These are phyloP conservation scores for Trichoderma reesei DNA, from an alignment of 495 filamentous ascomycete species.

Conservation along the genomic window DNA sequence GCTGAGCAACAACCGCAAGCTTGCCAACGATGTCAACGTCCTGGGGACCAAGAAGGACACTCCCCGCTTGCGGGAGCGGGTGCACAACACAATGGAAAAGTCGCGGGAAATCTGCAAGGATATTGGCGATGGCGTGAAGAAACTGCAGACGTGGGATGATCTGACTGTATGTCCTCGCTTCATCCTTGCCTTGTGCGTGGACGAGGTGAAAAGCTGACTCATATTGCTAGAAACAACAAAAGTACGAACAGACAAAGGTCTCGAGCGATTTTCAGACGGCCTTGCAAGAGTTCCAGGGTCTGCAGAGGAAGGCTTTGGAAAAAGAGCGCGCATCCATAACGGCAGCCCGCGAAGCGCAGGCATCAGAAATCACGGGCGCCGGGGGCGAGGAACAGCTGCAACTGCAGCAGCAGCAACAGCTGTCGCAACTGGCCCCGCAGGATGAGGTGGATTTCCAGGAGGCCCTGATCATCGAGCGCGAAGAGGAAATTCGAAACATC, in stretches of 20 bases:
- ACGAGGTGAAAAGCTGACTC: slow-evolving; percentile 14
- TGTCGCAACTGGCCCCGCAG: slow-evolving; percentile 75
- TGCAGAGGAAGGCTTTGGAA: slow-evolving; percentile 81
- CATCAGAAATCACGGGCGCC: slow-evolving; percentile 19
- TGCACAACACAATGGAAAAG: slow-evolving; percentile 77
- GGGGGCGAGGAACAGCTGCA: slow-evolving; percentile 43
- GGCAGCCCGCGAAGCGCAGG: slow-evolving; percentile 63
- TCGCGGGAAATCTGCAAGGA: slow-evolving; percentile 81
- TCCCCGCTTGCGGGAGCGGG: slow-evolving; percentile 79
- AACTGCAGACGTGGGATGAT: slow-evolving; percentile 82
- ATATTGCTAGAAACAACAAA: slow-evolving; percentile 46
- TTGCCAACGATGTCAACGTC: slow-evolving; percentile 70
- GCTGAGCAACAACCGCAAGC: slow-evolving; percentile 71
- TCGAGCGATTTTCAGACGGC: slow-evolving; percentile 82
- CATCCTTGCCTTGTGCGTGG: background rate
- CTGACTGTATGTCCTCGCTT: slow-evolving; percentile 57
- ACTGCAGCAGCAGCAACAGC: slow-evolving; percentile 63
- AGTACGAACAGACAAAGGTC: slow-evolving; percentile 90
- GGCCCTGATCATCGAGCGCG: slow-evolving; percentile 85
- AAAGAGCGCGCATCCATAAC: slow-evolving; percentile 81
- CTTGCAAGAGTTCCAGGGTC: slow-evolving; percentile 78
- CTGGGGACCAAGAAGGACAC: slow-evolving; percentile 88
- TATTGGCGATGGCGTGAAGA: slow-evolving; percentile 87
- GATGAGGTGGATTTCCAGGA: slow-evolving; percentile 98
- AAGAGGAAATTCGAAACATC: slow-evolving; percentile 92